Conservation (phyloP, 345 rosid species). For the Lepidium aucheri region DNA sequence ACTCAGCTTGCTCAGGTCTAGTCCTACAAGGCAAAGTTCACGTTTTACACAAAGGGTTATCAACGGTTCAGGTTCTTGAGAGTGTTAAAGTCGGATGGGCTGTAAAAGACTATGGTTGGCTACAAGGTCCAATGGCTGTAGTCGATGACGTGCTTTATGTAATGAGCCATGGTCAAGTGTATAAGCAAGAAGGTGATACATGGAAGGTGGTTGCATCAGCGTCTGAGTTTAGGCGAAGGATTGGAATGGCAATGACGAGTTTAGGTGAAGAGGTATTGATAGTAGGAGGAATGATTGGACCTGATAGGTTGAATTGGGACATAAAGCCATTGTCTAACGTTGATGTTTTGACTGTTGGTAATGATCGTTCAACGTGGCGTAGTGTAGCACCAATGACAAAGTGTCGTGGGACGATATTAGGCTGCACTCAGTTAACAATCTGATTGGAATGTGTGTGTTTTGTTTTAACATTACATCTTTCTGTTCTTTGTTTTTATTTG, state of each 20-base stretch:
- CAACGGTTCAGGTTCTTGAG: constrained; percentile 80
- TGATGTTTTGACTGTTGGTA: constrained; percentile 50
- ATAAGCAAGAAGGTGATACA: constrained; percentile 44
- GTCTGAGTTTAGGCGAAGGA: constrained; percentile 76
- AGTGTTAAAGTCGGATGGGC: constrained; percentile 54
- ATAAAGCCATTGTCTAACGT: constrained; percentile 69
- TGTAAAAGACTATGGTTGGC: constrained; percentile 72
- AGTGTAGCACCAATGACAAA: constrained; percentile 69
- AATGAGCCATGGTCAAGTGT: constrained; percentile 61
- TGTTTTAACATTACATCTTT: no score
- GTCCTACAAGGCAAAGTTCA: constrained; percentile 66
- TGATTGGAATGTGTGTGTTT: constrained; percentile 24
- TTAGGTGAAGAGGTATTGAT: constrained; percentile 63
- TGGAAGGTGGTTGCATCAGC: constrained; percentile 61
- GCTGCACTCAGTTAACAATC: constrained; percentile 74
- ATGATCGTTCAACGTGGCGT: constrained; percentile 73
- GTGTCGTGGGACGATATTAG: constrained; percentile 78
- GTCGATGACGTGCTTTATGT: constrained; percentile 55
- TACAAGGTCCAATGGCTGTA: constrained; percentile 87
- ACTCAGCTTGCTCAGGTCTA: constrained; percentile 86
- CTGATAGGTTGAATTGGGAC: constrained; percentile 70
- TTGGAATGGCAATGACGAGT: constrained; percentile 73
- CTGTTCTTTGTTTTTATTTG: not conserved
- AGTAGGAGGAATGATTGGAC: constrained; percentile 91
- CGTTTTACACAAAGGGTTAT: constrained; percentile 80